Percentiles rank a stretch among this genome's conserved stretches.
These are phyloP conservation scores for Lactifluus echinatus DNA, from an alignment of 768 basidiomycete species.

Conservation along the genomic window DNA sequence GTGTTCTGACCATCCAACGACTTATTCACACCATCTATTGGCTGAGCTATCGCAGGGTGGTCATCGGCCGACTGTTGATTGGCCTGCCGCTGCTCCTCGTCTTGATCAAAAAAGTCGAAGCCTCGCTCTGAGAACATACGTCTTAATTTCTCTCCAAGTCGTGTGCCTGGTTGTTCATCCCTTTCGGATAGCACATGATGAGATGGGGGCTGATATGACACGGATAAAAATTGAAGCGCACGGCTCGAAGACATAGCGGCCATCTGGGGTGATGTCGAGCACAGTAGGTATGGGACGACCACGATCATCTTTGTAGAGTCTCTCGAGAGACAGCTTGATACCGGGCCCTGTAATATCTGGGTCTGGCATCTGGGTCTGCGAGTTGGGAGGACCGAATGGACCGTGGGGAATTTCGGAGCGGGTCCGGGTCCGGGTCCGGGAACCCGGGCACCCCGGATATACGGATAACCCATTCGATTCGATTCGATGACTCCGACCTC, in stretches of 20 bases:
- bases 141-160: constrained; percentile 55
- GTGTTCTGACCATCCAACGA: constrained; percentile 29
- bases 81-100: constrained; percentile 24
- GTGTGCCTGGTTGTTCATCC: constrained; percentile 43
- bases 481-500: neutral
- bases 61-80: constrained; percentile 15
- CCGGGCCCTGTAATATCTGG: constrained; percentile 22
- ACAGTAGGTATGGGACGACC: constrained; percentile 55
- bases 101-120: constrained; percentile 60
- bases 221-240: constrained; percentile 30
- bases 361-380: no score
- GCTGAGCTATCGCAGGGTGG: constrained; percentile 23
- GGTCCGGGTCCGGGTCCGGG: neutral
- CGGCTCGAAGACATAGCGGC: constrained; percentile 65
- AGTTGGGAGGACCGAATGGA: neutral
- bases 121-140: constrained; percentile 72
- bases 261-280: constrained; percentile 61
- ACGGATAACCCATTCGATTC: neutral
- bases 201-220: constrained; percentile 4
- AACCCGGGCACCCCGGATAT: neutral
- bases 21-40: constrained; percentile 25
- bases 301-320: constrained; percentile 73
- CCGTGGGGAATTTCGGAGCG: neutral
- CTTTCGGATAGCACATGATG: constrained; percentile 20
- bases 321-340: constrained; percentile 61